Percentiles rank a stretch among this genome's conserved stretches.
phyloP scores from a whole-genome alignment of 208 protist genomes.

The Strigomonas oncopelti region DNA sequence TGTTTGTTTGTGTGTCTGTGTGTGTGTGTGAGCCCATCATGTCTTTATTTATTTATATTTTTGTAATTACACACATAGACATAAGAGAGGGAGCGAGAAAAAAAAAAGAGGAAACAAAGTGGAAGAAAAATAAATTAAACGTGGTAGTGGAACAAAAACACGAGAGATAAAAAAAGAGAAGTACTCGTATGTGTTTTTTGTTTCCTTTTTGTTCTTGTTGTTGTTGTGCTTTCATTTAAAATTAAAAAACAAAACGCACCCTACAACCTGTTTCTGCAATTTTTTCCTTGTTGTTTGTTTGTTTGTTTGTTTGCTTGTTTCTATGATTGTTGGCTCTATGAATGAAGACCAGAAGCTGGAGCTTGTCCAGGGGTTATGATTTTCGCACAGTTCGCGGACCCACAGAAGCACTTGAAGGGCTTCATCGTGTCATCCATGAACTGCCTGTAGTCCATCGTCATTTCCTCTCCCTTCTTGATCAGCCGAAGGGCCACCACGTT shows the following conservation, averaged over 20 bases:
- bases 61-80: too few species aligned
- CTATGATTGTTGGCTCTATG: neutral
- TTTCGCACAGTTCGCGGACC: constrained; percentile 37
- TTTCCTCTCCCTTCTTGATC: constrained; percentile 73
- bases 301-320: neutral
- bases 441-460: constrained; percentile 88
- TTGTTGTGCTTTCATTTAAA: too few species aligned
- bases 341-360: neutral
- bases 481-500: constrained; percentile 69
- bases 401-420: constrained; percentile 67
- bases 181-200: neutral
- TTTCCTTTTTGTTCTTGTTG: neutral
- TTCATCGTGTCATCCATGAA: constrained; percentile 83
- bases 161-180: neutral
- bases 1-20: too few species aligned
- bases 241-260: too few species aligned
- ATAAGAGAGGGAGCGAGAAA: neutral
- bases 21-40: too few species aligned
- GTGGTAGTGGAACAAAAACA: constrained; percentile 2
- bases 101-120: constrained; percentile 5
- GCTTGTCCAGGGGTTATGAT: constrained; percentile 31
- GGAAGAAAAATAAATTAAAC: neutral
- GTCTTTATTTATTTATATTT: too few species aligned
- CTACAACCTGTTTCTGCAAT: too few species aligned
- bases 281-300: constrained; percentile 5